Conservation (phyloP, 306 rosid genomes). For the Arachis stenosperma region DNA sequence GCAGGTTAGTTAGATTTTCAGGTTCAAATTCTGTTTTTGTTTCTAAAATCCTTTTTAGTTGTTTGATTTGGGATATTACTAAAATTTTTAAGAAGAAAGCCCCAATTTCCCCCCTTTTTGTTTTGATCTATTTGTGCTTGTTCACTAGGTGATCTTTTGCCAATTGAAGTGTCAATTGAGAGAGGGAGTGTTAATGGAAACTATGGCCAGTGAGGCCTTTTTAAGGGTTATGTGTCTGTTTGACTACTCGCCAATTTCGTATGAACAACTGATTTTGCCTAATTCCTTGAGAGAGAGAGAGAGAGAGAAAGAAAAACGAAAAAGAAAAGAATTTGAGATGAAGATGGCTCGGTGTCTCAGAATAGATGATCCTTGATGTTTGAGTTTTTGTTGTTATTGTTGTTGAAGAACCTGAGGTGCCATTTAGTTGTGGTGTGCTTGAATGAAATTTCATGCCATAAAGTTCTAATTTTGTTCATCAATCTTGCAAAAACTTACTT, state of each 20-base stretch:
- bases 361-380: not conserved
- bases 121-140: slow-evolving; percentile 2
- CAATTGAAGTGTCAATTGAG: slow-evolving; percentile 19
- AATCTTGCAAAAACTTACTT: not conserved
- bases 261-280: not conserved
- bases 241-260: slow-evolving; percentile 14
- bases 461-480: not conserved
- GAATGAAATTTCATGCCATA: slow-evolving; percentile 14
- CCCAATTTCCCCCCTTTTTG: not conserved
- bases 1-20: slow-evolving; percentile 55
- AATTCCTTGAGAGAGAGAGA: not conserved
- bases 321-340: slow-evolving; percentile 1
- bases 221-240: slow-evolving; percentile 1
- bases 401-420: slow-evolving; percentile 12
- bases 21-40: slow-evolving; percentile 12
- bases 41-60: not conserved
- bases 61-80: slow-evolving; percentile 19
- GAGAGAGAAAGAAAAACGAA: not conserved
- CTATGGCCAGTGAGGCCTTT: slow-evolving; percentile 9
- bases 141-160: not conserved
- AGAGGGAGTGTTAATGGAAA: not conserved
- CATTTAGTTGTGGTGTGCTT: slow-evolving; percentile 1
- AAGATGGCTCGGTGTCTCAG: slow-evolving; percentile 16
- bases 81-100: not conserved
- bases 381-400: not conserved